phyloP scores from a whole-genome alignment of 1,139 yeast species.

The Hansenula anomala region DNA sequence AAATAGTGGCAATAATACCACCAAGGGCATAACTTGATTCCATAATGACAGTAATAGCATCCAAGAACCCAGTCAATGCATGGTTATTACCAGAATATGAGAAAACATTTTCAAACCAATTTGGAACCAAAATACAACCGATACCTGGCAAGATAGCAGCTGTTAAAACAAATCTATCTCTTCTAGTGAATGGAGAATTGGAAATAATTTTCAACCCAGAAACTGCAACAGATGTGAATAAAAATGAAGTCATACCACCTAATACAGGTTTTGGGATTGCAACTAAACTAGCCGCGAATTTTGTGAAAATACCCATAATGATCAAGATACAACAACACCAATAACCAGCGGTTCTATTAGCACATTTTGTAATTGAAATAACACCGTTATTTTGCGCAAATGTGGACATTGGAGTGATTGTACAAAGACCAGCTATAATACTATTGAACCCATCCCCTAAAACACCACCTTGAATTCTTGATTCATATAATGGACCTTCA shows the following conservation, averaged over 20 bases:
- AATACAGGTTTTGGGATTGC: constrained; percentile 81
- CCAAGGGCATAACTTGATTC: constrained; percentile 85
- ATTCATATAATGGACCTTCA: constrained; percentile 74
- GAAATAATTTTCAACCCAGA: constrained; percentile 83
- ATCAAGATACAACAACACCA: constrained; percentile 84
- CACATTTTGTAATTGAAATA: constrained; percentile 85
- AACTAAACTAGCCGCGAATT: constrained; percentile 85
- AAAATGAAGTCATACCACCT: constrained; percentile 91
- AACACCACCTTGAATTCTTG: constrained; percentile 88
- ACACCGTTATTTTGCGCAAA: constrained; percentile 96
- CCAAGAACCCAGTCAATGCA: constrained; percentile 62
- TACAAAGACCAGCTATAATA: constrained; percentile 64
- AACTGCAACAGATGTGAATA: constrained; percentile 84
- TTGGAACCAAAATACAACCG: constrained; percentile 70
- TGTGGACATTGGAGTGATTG: constrained; percentile 79
- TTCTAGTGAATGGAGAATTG: constrained; percentile 71
- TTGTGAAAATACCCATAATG: constrained; percentile 82
- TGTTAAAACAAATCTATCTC: constrained; percentile 82
- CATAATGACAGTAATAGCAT: constrained; percentile 79
- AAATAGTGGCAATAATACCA: constrained; percentile 69
- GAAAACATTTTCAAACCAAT: constrained; percentile 74
- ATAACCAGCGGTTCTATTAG: constrained; percentile 79
- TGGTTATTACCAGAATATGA: constrained; percentile 68
- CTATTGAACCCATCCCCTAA: constrained; percentile 76
- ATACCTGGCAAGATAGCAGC: constrained; percentile 72